Percentiles rank a stretch among this genome's conserved stretches.
Conservation (phyloP, 2,329 filamentous ascomycete species). For the Diaporthe capsici region DNA sequence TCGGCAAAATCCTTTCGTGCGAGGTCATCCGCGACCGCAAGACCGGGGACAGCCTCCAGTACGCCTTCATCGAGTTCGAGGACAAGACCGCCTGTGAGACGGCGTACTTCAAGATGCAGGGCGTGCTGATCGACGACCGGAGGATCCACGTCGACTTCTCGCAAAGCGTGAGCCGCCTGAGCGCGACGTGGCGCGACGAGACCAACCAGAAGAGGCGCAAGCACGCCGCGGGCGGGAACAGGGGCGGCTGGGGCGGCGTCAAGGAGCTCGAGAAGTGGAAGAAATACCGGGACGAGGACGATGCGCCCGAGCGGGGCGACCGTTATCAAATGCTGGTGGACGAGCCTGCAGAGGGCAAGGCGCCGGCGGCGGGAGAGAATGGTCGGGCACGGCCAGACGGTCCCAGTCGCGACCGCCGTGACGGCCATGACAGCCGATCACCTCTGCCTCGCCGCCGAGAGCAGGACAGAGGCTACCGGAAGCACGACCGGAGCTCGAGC, state of each 20-base stretch:
- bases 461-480: constrained; percentile 46
- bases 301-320: constrained; percentile 54
- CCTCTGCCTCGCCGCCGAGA: constrained; percentile 39
- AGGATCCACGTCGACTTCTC: constrained; percentile 99
- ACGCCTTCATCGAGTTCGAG: constrained; percentile 97
- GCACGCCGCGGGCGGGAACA: constrained; percentile 60
- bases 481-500: constrained; percentile 60
- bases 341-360: constrained; percentile 77
- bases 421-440: constrained; percentile 23
- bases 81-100: constrained; percentile 93
- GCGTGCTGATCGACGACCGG: constrained; percentile 95
- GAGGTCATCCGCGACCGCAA: constrained; percentile 96
- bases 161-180: constrained; percentile 90
- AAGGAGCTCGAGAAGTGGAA: constrained; percentile 88
- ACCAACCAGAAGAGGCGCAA: constrained; percentile 83
- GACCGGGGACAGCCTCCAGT: constrained; percentile 95
- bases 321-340: constrained; percentile 83
- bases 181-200: constrained; percentile 88
- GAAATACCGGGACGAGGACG: constrained; percentile 81
- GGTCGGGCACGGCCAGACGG: constrained; percentile 5
- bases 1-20: constrained; percentile 94
- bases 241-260: constrained; percentile 92
- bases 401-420: not conserved
- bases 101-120: constrained; percentile 99
- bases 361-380: constrained; percentile 42